These are phyloP conservation scores for Ceratocystis lukuohia DNA, from an alignment of 2,329 filamentous ascomycete genomes.

Conservation along the genomic window DNA sequence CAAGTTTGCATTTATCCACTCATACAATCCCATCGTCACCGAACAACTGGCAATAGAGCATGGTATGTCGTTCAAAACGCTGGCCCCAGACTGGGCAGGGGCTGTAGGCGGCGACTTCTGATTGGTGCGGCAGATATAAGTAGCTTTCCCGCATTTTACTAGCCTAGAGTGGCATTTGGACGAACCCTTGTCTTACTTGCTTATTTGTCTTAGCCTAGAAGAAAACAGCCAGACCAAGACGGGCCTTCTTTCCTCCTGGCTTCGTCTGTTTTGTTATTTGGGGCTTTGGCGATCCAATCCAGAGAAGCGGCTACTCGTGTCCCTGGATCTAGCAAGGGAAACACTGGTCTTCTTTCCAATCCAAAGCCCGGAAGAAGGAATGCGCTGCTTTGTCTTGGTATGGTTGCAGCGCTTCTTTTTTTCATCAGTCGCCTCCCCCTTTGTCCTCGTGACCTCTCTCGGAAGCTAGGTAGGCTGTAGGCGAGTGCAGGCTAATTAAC, in stretches of 20 bases:
- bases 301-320: neutral
- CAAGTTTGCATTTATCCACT: too few species aligned
- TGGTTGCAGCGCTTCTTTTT: slow-evolving; percentile 2
- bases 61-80: neutral
- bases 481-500: neutral
- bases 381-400: neutral
- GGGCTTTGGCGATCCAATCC: slow-evolving; percentile 7
- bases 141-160: slow-evolving; percentile 2
- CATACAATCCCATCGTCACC: too few species aligned
- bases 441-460: neutral
- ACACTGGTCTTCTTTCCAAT: neutral
- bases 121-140: slow-evolving; percentile 14
- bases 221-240: neutral
- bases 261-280: neutral
- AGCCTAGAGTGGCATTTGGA: neutral
- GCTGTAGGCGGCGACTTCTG: slow-evolving; percentile 12
- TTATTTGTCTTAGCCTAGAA: neutral
- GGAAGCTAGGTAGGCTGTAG: neutral
- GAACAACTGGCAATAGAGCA: too few species aligned
- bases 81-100: neutral
- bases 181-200: neutral
- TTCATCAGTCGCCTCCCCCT: neutral
- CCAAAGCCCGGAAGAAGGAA: neutral
- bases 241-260: too few species aligned
- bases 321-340: neutral